A percentile compares a stretch with the other conserved stretches of the same genome.
phyloP scores from a whole-genome alignment of 2,329 filamentous ascomycete genomes.

The Alternaria gaisen region DNA sequence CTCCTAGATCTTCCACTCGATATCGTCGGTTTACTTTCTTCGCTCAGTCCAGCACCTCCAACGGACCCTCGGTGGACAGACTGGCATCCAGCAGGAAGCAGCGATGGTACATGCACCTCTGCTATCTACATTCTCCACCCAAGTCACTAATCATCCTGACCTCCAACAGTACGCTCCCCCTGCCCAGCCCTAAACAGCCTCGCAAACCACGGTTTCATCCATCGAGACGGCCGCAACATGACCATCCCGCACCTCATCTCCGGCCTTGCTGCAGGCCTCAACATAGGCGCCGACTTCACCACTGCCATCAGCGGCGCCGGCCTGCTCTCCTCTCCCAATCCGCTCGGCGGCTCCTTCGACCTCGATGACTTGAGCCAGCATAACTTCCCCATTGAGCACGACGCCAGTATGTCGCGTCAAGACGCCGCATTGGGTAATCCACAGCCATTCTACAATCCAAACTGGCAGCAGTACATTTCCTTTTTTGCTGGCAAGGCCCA shows the following conservation, averaged over 20 bases:
- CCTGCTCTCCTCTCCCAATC: constrained; percentile 24
- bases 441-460: constrained; percentile 12
- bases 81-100: constrained; percentile 16
- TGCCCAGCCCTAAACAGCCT: constrained; percentile 28
- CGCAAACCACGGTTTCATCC: constrained; percentile 32
- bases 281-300: constrained; percentile 31
- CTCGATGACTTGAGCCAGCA: constrained; percentile 24
- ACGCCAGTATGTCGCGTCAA: constrained; percentile 28
- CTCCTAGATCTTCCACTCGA: constrained; percentile 20
- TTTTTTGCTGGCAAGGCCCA: constrained; percentile 21
- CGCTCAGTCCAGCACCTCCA: constrained; percentile 17
- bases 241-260: constrained; percentile 27
- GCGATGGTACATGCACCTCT: constrained; percentile 16
- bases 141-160: neutral
- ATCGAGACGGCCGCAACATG: constrained; percentile 22
- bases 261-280: constrained; percentile 26
- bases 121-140: neutral
- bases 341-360: constrained; percentile 27
- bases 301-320: constrained; percentile 20
- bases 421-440: constrained; percentile 26
- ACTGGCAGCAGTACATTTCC: constrained; percentile 24
- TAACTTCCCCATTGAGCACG: constrained; percentile 35
- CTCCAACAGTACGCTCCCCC: constrained; percentile 19
- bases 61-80: constrained; percentile 25
- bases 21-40: constrained; percentile 16